phyloP scores from a whole-genome alignment of 148 eudicot species.

The Chenopodium berlandieri region DNA sequence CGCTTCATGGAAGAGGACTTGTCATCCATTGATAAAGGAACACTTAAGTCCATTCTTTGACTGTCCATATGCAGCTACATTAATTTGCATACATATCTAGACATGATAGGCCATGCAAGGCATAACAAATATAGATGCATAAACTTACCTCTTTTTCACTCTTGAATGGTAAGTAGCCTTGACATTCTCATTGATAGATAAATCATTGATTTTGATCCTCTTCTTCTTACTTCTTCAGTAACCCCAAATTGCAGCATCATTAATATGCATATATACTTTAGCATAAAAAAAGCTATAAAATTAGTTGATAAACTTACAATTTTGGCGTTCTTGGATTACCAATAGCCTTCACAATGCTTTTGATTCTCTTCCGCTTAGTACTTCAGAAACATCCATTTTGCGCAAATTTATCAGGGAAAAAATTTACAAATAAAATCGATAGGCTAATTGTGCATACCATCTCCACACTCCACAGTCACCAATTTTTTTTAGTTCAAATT shows the following conservation, averaged over 20 bases:
- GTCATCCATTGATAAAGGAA: not conserved
- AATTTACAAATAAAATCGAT: no score
- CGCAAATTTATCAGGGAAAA: no score
- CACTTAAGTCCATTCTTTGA: not conserved
- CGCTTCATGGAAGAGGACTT: constrained; percentile 24
- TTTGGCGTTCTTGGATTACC: no score
- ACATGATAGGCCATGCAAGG: not conserved
- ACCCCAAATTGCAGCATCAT: no score
- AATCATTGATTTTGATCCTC: not conserved
- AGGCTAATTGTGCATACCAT: no score
- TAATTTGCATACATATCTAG: not conserved
- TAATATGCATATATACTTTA: no score
- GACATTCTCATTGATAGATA: not conserved
- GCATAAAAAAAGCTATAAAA: no score
- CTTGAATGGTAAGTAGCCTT: constrained; percentile 3
- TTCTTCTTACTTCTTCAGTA: not conserved
- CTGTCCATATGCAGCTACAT: constrained; percentile 7
- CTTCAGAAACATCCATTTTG: not conserved
- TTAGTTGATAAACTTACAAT: no score
- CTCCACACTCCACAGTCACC: no score
- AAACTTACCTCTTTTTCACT: not conserved
- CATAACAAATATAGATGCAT: no score
- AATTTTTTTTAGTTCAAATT: no score
- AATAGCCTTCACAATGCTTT: not conserved
- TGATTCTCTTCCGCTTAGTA: not conserved